Conservation (phyloP, 1,284 basidiomycete species). For the Pascua sp. region DNA sequence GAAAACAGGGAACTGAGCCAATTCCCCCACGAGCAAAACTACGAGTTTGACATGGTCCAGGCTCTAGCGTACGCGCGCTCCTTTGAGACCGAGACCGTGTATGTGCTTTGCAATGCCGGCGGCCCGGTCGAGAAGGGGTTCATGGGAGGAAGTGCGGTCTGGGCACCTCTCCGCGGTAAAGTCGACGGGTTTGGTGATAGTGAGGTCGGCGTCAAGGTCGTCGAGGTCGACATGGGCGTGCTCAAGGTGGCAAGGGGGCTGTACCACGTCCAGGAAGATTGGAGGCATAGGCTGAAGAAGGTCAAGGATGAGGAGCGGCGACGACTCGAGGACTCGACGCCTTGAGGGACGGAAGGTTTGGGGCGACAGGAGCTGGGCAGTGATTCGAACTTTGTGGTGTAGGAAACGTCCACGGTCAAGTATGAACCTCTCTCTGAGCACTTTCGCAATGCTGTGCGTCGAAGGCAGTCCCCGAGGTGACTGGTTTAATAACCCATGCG, state of each 20-base stretch:
- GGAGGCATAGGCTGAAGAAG: conserved; percentile 1
- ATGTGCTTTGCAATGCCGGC: conserved; percentile 46
- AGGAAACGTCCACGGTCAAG: too few species aligned
- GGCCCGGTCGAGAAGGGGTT: conserved; percentile 31
- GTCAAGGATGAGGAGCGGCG: background rate
- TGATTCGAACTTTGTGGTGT: too few species aligned
- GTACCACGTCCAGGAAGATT: conserved; percentile 43
- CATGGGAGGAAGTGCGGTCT: conserved; percentile 36
- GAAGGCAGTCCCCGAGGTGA: too few species aligned
- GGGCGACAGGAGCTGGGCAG: too few species aligned
- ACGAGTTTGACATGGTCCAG: conserved; percentile 32
- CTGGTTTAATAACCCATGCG: too few species aligned
- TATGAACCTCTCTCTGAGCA: too few species aligned
- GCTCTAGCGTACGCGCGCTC: conserved; percentile 35
- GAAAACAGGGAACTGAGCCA: background rate
- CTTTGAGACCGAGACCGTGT: conserved; percentile 45
- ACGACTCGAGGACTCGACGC: too few species aligned
- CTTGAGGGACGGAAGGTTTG: too few species aligned
- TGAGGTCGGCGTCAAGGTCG: conserved; percentile 19
- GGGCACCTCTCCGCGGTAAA: conserved; percentile 9
- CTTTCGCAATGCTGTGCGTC: too few species aligned
- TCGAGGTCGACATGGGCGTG: conserved; percentile 31
- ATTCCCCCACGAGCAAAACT: conserved; percentile 23
- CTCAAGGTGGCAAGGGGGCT: conserved; percentile 30
- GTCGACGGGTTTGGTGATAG: conserved; percentile 3